Conservation (phyloP, 169 alveolate genomes). For the Plasmodium sp. region DNA sequence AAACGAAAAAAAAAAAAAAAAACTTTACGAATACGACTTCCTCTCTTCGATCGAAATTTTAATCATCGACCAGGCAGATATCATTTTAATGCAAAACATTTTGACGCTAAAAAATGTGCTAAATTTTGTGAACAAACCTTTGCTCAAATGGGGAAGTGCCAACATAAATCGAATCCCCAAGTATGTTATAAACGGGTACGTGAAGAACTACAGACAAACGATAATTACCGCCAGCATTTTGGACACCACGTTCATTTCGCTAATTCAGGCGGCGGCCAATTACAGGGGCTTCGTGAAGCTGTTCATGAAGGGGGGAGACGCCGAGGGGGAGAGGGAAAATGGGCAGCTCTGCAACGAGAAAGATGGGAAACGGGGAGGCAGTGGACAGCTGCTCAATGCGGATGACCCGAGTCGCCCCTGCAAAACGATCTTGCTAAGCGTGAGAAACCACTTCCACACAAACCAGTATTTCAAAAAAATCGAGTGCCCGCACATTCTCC, state of each 20-base stretch:
- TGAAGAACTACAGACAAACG: constrained; percentile 72
- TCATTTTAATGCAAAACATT: constrained; percentile 89
- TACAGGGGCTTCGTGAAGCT: constrained; percentile 42
- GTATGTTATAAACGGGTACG: constrained; percentile 46
- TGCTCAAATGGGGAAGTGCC: constrained; percentile 61
- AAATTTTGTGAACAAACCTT: constrained; percentile 60
- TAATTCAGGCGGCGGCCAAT: constrained; percentile 31
- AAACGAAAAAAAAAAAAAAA: constrained; percentile 20
- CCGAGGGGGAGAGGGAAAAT: neutral
- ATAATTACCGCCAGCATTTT: constrained; percentile 49
- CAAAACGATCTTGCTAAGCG: constrained; percentile 5
- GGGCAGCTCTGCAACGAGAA: neutral
- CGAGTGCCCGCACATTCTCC: constrained; percentile 32
- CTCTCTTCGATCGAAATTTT: constrained; percentile 90
- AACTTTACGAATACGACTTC: constrained; percentile 83
- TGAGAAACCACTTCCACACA: constrained; percentile 14
- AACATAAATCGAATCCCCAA: constrained; percentile 66
- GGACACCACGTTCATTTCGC: constrained; percentile 56
- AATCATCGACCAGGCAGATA: constrained; percentile 87
- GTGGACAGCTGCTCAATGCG: neutral
- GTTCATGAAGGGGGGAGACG: constrained; percentile 9
- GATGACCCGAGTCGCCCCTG: neutral
- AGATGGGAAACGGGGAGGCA: neutral
- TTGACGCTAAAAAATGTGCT: constrained; percentile 64
- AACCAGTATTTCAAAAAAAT: constrained; percentile 69